Base-by-base conservation (phyloP, 345 rosid genomes). In the Citrus sp. region DNA sequence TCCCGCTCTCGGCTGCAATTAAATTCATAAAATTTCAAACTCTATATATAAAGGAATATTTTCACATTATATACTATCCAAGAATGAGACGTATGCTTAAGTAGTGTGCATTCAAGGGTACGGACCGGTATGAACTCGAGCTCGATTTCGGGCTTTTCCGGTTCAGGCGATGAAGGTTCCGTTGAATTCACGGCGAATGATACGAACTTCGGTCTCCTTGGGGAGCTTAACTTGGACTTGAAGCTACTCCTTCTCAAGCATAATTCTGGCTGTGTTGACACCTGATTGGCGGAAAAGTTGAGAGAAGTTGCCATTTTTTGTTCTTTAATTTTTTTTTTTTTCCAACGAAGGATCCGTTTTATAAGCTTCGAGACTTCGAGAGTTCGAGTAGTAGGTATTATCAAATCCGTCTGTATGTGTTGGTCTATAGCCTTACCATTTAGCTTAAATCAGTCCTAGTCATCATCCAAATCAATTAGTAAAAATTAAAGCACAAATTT, bases 61-160 rank as follows among this genome's bases (percentile, higher is more conserved):
- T 8, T 30, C 40, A 18, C 19, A 32, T 64, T 13, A 0, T 28
- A 3, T 64, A 30, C 9, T 1, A 34, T 32, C 21, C 7, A 18
- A 65, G 1, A 65, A 34, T 3, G 69, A 65, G 42, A 32, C 25
- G 3, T n/a, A n/a, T n/a, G n/a, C n/a, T n/a, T n/a, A n/a, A n/a
- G n/a, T n/a, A n/a, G n/a, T 1, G 54, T 5, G 35, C 19, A 62
- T 27, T 27, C 16, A 18, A 66, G 46, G 13, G 55, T 30, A 61
- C 76, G 2, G 85, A 93, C 98, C 82, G 90, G 91, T 34, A 92
- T 73, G 80, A 95, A 95, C 30, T 92, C 90, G 61, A 95, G 91
- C 87, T 92, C 92, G 71, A 95, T 93, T 77, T 88, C 91, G 0
- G 93, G 94, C 77, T 79, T 85, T 64, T 80, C 86, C 5, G 87